phyloP scores from a whole-genome alignment of 169 alveolate genomes.

The Eimeria sp. region DNA sequence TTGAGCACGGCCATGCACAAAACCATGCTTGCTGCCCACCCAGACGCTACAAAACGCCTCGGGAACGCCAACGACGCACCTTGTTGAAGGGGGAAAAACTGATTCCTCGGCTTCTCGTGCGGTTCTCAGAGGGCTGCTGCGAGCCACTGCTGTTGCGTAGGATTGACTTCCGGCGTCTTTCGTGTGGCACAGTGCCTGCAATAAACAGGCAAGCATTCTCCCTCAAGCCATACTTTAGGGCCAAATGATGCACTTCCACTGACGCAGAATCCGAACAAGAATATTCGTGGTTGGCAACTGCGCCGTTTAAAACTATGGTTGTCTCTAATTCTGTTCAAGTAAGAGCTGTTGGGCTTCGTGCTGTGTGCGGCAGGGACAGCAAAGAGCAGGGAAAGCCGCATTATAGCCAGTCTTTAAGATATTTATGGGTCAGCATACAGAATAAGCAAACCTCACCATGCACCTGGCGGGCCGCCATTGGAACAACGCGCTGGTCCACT shows the following conservation, averaged over 20 bases:
- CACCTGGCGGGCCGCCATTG: constrained; percentile 77
- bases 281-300: not conserved
- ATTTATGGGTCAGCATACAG: not conserved
- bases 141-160: constrained; percentile 65
- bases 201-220: not conserved
- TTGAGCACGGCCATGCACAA: not conserved
- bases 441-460: constrained; percentile 26
- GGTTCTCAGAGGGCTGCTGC: constrained; percentile 42
- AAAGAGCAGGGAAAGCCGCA: not conserved
- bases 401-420: not conserved
- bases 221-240: not conserved
- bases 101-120: constrained; percentile 60
- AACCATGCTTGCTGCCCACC: not conserved
- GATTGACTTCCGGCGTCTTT: constrained; percentile 69
- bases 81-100: constrained; percentile 74
- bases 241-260: not conserved
- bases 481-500: constrained; percentile 73
- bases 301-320: not conserved
- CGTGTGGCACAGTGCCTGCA: constrained; percentile 73
- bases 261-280: not conserved
- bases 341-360: not conserved
- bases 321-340: not conserved
- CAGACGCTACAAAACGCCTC: not conserved
- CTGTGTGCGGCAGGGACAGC: not conserved
- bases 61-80: constrained; percentile 13